phyloP scores from a whole-genome alignment of 768 basidiomycete genomes.

The Amanita fuliginea region DNA sequence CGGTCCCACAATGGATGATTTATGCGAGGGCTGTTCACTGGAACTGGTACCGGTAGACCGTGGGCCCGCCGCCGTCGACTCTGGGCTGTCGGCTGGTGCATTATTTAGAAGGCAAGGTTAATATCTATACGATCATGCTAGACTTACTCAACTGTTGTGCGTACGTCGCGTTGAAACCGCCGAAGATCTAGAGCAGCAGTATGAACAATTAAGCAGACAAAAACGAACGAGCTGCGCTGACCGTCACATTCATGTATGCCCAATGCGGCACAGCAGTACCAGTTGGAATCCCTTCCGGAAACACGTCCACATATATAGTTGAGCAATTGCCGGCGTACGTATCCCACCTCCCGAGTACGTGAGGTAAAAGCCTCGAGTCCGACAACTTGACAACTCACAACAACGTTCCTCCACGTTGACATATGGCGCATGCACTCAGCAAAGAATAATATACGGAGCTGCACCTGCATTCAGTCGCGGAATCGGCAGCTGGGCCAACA shows the following conservation, averaged over 20 bases:
- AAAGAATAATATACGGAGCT: conserved; percentile 44
- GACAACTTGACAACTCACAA: neutral
- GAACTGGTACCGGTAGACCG: conserved; percentile 10
- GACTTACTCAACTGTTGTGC: conserved; percentile 19
- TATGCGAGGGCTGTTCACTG: conserved; percentile 5
- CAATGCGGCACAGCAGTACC: conserved; percentile 35
- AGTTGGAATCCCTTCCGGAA: conserved; percentile 25
- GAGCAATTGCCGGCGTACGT: conserved; percentile 37
- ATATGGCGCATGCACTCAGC: conserved; percentile 38
- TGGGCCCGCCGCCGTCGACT: conserved; percentile 20
- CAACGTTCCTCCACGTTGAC: conserved; percentile 22
- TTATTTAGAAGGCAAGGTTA: neutral
- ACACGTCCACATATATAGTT: conserved; percentile 24
- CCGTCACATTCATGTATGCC: conserved; percentile 35
- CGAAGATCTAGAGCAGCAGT: conserved; percentile 12
- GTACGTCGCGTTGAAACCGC: conserved; percentile 21
- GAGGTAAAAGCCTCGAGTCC: neutral
- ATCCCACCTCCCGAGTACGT: conserved; percentile 31
- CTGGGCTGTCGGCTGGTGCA: conserved; percentile 18
- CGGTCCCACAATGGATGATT: conserved; percentile 28
- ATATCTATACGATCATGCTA: neutral
- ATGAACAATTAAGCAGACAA: neutral
- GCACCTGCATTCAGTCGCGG: conserved; percentile 35
- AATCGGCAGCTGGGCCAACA: conserved; percentile 21
- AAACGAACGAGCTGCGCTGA: conserved; percentile 11